Evolutionary conservation across 345 rosid genomes (phyloP).

Genomic region (Euclidium syriacum): DNA sequence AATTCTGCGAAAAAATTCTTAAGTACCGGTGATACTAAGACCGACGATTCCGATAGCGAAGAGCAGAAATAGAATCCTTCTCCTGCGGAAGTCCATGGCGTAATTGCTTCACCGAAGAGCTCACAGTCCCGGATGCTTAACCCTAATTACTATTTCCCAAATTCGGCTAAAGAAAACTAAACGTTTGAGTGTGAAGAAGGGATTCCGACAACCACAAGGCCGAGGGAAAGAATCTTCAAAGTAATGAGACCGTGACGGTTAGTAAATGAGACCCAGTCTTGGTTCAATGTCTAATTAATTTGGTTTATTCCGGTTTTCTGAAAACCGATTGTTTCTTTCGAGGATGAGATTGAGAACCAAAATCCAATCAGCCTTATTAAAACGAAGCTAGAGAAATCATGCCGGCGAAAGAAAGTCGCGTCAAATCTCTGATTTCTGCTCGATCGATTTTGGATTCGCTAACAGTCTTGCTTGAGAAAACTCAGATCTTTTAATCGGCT

Average conservation of each 20-base stretch:
- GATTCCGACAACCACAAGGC: conserved; percentile 5
- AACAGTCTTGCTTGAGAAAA: neutral
- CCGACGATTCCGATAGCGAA: conserved; percentile 45
- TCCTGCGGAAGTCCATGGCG: conserved; percentile 54
- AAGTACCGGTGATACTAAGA: conserved; percentile 71
- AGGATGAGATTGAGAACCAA: neutral
- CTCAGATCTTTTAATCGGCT: neutral
- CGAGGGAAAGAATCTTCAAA: conserved; percentile 21
- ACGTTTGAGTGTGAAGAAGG: conserved; percentile 10
- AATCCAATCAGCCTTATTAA: neutral
- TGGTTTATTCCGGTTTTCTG: neutral
- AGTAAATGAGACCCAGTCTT: neutral
- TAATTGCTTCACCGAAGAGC: neutral
- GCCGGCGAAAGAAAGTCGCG: neutral
- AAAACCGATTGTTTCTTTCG: neutral
- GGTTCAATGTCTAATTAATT: neutral
- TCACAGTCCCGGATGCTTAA: neutral
- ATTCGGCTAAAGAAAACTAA: neutral
- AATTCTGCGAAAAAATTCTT: neutral
- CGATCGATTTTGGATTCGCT: too few species aligned
- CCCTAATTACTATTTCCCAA: conserved; percentile 3
- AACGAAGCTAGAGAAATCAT: neutral
- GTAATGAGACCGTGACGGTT: neutral
- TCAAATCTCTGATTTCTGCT: neutral
- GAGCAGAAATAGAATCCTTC: conserved; percentile 45